These are phyloP conservation scores for Artemisia annua DNA, from an alignment of 129 eudicot species.

Conservation along the genomic window DNA sequence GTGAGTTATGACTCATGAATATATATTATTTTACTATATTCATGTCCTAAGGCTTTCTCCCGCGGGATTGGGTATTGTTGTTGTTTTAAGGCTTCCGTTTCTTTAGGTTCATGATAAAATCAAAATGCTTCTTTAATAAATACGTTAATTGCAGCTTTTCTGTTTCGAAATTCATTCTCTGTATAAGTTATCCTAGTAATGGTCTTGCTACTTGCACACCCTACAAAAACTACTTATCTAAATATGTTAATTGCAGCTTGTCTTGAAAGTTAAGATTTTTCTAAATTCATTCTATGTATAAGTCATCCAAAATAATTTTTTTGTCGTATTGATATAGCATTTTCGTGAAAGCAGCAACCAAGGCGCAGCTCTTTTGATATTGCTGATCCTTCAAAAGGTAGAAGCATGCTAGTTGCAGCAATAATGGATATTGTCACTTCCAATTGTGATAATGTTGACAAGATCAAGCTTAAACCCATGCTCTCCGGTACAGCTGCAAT, in stretches of 20 bases:
- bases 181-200: slow-evolving; percentile 13
- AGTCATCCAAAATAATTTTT: slow-evolving; percentile 27
- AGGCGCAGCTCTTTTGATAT: slow-evolving; percentile 61
- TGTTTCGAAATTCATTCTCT: not conserved
- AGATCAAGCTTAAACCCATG: slow-evolving; percentile 49
- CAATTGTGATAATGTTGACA: slow-evolving; percentile 68
- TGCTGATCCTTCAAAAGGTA: slow-evolving; percentile 88
- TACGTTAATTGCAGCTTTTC: too few relatives aligned
- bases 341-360: slow-evolving; percentile 76
- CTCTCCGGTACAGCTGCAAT: slow-evolving; percentile 83
- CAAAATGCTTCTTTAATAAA: too few relatives aligned
- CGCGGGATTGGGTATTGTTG: too few relatives aligned
- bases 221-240: too few relatives aligned
- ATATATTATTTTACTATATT: too few relatives aligned
- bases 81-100: too few relatives aligned
- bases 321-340: slow-evolving; percentile 46
- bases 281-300: not conserved
- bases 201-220: too few relatives aligned
- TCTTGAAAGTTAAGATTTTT: slow-evolving; percentile 4
- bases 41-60: too few relatives aligned
- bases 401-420: slow-evolving; percentile 99
- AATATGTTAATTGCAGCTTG: too few relatives aligned
- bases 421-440: slow-evolving; percentile 98
- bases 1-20: too few relatives aligned
- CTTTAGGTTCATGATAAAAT: too few relatives aligned